These are phyloP conservation scores for Cryphonectria naterciae DNA, from an alignment of 2,329 filamentous ascomycete species.

Conservation along the genomic window DNA sequence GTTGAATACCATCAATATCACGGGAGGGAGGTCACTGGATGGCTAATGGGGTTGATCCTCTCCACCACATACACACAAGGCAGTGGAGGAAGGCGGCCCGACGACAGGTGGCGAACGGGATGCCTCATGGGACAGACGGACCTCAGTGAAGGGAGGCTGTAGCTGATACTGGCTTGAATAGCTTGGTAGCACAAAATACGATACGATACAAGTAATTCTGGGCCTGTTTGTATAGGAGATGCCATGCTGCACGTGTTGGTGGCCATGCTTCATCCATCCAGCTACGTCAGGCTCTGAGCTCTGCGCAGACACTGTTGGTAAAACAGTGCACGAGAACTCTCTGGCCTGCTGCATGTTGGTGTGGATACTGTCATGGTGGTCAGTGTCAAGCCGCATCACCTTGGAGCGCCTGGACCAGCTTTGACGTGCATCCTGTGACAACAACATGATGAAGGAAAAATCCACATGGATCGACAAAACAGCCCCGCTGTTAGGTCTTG, in stretches of 20 bases:
- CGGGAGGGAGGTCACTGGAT: neutral
- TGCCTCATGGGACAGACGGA: neutral
- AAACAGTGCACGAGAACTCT: neutral
- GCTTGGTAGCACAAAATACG: constrained; percentile 21
- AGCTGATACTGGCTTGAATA: constrained; percentile 13
- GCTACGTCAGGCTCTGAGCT: neutral
- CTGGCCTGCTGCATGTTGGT: neutral
- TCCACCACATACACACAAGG: neutral
- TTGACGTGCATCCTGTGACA: neutral
- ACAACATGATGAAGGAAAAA: neutral
- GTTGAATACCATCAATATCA: neutral
- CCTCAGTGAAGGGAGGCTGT: neutral
- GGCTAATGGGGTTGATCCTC: neutral
- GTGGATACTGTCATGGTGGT: neutral
- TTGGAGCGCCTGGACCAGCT: neutral
- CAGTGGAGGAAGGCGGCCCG: neutral
- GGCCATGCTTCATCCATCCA: neutral
- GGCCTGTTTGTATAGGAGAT: neutral
- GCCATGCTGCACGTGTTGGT: neutral
- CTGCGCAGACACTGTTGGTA: neutral
- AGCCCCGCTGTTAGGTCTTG: neutral
- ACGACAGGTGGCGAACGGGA: neutral
- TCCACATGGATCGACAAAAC: neutral
- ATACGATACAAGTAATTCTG: neutral
- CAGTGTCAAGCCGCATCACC: neutral